Percentiles rank a stretch among this genome's conserved stretches.
Evolutionary conservation across 805 yeast genomes (phyloP).

Genomic region (Crinitomyces ghanaensis): DNA sequence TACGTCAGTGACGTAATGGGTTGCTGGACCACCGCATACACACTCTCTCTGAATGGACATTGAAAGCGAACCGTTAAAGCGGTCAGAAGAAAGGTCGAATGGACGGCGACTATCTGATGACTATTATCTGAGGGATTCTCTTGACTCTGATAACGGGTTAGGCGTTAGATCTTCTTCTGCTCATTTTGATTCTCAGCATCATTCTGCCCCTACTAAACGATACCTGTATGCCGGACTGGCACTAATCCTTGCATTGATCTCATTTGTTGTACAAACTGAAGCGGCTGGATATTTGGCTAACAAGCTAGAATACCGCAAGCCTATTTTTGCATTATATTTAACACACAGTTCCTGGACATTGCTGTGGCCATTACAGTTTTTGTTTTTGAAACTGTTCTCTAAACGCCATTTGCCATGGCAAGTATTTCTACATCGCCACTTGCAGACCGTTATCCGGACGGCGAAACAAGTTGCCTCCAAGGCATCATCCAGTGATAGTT

Average conservation of each 20-base stretch:
- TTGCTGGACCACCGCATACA: too few relatives aligned
- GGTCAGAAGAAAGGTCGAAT: too few relatives aligned
- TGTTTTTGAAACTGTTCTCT: slow-evolving; percentile 35
- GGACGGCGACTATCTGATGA: too few relatives aligned
- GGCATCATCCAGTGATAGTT: slow-evolving; percentile 10
- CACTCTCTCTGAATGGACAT: too few relatives aligned
- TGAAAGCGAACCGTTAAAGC: too few relatives aligned
- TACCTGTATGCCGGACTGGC: slow-evolving; percentile 32
- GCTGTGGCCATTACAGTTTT: slow-evolving; percentile 59
- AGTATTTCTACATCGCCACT: slow-evolving; percentile 13
- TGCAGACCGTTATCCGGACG: slow-evolving; percentile 14
- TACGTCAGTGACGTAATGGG: too few relatives aligned
- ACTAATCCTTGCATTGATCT: slow-evolving; percentile 36
- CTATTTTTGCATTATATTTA: slow-evolving; percentile 44
- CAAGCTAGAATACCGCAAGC: slow-evolving; percentile 48
- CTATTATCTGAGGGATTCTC: too few relatives aligned
- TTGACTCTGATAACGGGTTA: too few relatives aligned
- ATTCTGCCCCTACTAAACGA: too few relatives aligned
- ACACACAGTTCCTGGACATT: slow-evolving; percentile 75
- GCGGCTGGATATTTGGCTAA: slow-evolving; percentile 58
- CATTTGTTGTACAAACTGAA: slow-evolving; percentile 76
- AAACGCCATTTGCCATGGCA: slow-evolving; percentile 28
- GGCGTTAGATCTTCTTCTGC: too few relatives aligned
- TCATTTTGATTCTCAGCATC: too few relatives aligned
- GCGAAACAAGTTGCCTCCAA: slow-evolving; percentile 15